Evolutionary conservation across 805 yeast genomes (phyloP), one percentile per base, ranked within the genome.

Genomic region (Sungouiozyma intestinalis): DNA sequence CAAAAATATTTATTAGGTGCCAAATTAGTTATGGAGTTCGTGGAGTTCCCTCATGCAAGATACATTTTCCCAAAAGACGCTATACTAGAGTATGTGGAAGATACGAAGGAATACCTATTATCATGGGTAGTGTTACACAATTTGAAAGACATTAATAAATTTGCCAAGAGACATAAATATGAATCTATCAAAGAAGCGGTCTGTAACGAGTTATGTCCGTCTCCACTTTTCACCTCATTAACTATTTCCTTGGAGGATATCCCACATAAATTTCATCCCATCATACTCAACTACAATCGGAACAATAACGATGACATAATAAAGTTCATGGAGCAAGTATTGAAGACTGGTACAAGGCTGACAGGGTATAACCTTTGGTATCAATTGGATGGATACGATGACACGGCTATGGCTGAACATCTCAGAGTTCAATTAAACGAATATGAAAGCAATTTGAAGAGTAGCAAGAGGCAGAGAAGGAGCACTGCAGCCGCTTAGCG

Each of bases 21-120:
- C 0, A 81, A 85, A 41, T 58, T 92, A 33, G 79, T 87, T 4
- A 79, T 90, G 58, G 98, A 92, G 60, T 90, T 79, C 63, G 72
- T 73, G 20, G 97, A 92, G 52, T 80, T 79, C 56, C 75, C 92
- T 0, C 72, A 79, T 37, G 79, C 79, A 6, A 71, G 97, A 44
- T 90, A 73, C 53, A 64, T 73, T 44, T 56, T 90, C 0, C 97
- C 97, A 0, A 79, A 79, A 48, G 76, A 85, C 47, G 73, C 94
- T 1, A 72, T 90, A 2, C 66, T 82, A 45, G 97, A 88, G 62
- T 49, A 53, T 41, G 41, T 58, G 33, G 55, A 53, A 35, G 50
- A 54, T 45, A 52, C 61, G 40, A 48, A 52, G 29, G 55, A 51
- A 4, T 52, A 50, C 35, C 44, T 55, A 4, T 31, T 62, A n/a